These are phyloP conservation scores for Ilyonectria sp. DNA, from an alignment of 2,329 filamentous ascomycete species.

Conservation along the genomic window DNA sequence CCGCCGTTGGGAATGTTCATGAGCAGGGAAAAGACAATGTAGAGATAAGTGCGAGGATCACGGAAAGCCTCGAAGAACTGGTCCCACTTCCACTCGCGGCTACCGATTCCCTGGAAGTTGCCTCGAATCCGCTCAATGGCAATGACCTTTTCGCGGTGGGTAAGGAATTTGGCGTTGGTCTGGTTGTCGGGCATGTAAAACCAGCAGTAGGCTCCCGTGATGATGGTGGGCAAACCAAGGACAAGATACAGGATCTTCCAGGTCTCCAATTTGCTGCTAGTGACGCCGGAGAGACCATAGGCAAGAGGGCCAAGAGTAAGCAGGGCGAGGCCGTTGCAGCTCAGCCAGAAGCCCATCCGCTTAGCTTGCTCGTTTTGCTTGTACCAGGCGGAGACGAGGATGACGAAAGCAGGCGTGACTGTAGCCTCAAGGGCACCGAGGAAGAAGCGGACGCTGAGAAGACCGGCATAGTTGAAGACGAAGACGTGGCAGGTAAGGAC, in stretches of 20 bases:
- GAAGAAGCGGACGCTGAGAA: conserved; percentile 41
- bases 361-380: conserved; percentile 51
- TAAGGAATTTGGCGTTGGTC: conserved; percentile 69
- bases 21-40: conserved; percentile 60
- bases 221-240: conserved; percentile 55
- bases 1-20: conserved; percentile 66
- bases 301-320: conserved; percentile 40
- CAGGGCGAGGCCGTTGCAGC: conserved; percentile 40
- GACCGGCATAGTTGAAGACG: conserved; percentile 40
- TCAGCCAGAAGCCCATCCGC: conserved; percentile 47
- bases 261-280: conserved; percentile 48
- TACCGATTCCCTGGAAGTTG: conserved; percentile 61
- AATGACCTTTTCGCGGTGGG: conserved; percentile 67
- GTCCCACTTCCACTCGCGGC: conserved; percentile 54
- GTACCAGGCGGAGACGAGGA: conserved; percentile 47
- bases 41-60: conserved; percentile 57
- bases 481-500: conserved; percentile 44
- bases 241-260: conserved; percentile 52
- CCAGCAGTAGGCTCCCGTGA: conserved; percentile 62
- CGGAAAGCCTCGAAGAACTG: conserved; percentile 54
- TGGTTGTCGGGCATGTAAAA: conserved; percentile 74
- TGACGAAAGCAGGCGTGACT: conserved; percentile 45
- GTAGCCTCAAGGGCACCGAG: conserved; percentile 46
- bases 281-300: conserved; percentile 40
- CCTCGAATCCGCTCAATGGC: conserved; percentile 69